Evolutionary conservation across 2,329 filamentous ascomycete species (phyloP), one percentile per base, ranked within the genome.

Genomic region (Nemania sp.): DNA sequence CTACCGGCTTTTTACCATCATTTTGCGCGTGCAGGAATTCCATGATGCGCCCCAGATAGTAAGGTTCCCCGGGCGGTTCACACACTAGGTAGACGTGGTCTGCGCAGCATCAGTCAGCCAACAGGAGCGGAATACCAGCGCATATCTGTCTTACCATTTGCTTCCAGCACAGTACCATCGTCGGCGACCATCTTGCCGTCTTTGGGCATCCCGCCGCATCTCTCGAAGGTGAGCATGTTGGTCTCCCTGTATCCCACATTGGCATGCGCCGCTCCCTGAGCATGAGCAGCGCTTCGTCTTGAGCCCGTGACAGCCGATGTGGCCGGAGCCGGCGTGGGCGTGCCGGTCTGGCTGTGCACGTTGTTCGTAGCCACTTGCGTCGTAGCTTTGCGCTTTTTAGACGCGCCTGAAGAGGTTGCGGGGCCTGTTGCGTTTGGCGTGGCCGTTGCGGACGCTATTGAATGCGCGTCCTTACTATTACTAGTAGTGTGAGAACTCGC

Each of bases 41-140:
- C 95, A 99, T 99, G 75, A 99, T 95, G 69, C 95, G 91, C 65
- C 91, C 95, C 66, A 99, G 81, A 76, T 99, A 99, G 79, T 99
- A 99, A 57, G 95, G 95, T 78, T 99, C 95, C 54, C 95, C 95
- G 15, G 95, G 95, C 52, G 95, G 95, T 77, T 99, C 95, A 78
- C 93, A 98, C 65, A 99, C 90, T 65, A 98, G 86, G 81, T 98
- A 99, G 68, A 97, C 91, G 80, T 98, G 83, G 77, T 87, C 84
- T 87, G 75, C 69, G 65, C 60, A 62, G 57, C 15, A 47, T 69
- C 65, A 53, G 67, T 72, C 64, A 72, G 74, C 75, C 72, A 76
- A 72, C 68, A 60, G 39, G 62, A 51, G 57, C 60, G 29, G 50
- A 59, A 51, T 60, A 49, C 60, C 51, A 56, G 51, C 35, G 55